Percentiles rank a stretch among this genome's conserved stretches.
Conservation (phyloP, 2,329 filamentous ascomycete species). For the Alternaria viburni region DNA sequence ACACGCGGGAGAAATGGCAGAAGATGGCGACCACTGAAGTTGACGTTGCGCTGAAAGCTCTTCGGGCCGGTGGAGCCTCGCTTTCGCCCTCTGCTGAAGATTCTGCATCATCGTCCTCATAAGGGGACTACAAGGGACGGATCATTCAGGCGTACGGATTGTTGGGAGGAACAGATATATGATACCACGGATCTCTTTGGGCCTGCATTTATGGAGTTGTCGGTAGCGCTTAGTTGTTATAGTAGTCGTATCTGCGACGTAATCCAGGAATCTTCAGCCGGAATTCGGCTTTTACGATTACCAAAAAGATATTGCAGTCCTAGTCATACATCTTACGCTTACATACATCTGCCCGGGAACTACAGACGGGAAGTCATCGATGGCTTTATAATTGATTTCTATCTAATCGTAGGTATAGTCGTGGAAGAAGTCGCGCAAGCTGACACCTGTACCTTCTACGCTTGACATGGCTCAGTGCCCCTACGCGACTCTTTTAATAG, state of each 20-base stretch:
- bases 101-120: constrained; percentile 38
- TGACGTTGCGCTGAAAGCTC: constrained; percentile 66
- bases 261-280: background rate
- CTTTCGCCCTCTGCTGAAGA: constrained; percentile 36
- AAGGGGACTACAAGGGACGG: background rate
- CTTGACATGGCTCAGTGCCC: background rate
- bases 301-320: background rate
- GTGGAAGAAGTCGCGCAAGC: background rate
- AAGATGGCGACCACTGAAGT: constrained; percentile 80
- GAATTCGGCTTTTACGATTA: background rate
- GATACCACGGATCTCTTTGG: constrained; percentile 13
- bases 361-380: background rate
- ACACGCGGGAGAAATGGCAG: constrained; percentile 74
- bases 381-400: background rate
- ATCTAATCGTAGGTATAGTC: background rate
- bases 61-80: constrained; percentile 24
- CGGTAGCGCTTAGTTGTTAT: background rate
- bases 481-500: background rate
- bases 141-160: background rate
- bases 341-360: background rate
- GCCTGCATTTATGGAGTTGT: constrained; percentile 4
- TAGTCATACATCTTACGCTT: background rate
- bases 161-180: constrained; percentile 1
- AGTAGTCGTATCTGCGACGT: background rate
- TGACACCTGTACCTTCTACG: background rate